A percentile compares a stretch with the other conserved stretches of the same genome.
Conservation (phyloP, 164 flowering plant genomes). For the Vitis riparia region DNA sequence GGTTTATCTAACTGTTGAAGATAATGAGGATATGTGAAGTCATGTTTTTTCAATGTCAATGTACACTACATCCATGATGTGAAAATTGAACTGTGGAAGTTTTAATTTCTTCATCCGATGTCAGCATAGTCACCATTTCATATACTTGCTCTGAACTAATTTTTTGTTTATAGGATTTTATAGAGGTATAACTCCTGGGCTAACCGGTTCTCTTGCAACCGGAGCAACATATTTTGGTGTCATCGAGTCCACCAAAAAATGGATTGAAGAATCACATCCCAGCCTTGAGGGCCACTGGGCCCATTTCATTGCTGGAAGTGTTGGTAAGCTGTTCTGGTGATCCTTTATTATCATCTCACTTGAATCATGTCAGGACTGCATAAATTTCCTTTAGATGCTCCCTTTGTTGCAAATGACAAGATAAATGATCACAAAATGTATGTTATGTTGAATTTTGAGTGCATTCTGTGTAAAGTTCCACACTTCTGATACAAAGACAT, state of each 20-base stretch:
- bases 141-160: neutral
- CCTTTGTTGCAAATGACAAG: no score
- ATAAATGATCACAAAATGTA: no score
- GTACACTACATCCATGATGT: neutral
- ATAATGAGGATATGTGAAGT: neutral
- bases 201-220: conserved; percentile 91
- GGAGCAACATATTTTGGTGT: conserved; percentile 98
- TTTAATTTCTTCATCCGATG: neutral
- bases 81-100: neutral
- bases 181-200: conserved; percentile 81
- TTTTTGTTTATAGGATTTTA: conserved; percentile 64
- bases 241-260: conserved; percentile 87
- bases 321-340: conserved; percentile 46
- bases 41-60: neutral
- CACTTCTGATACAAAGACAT: no score
- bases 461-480: no score
- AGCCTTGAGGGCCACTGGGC: conserved; percentile 89
- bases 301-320: conserved; percentile 88
- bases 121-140: neutral
- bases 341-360: neutral
- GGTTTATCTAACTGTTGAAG: neutral
- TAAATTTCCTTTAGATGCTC: no score
- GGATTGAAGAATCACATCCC: conserved; percentile 90
- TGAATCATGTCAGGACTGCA: neutral
- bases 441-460: no score